phyloP scores from a whole-genome alignment of 2,329 filamentous ascomycete species.

The Graphilbum ipis-grandicollis region DNA sequence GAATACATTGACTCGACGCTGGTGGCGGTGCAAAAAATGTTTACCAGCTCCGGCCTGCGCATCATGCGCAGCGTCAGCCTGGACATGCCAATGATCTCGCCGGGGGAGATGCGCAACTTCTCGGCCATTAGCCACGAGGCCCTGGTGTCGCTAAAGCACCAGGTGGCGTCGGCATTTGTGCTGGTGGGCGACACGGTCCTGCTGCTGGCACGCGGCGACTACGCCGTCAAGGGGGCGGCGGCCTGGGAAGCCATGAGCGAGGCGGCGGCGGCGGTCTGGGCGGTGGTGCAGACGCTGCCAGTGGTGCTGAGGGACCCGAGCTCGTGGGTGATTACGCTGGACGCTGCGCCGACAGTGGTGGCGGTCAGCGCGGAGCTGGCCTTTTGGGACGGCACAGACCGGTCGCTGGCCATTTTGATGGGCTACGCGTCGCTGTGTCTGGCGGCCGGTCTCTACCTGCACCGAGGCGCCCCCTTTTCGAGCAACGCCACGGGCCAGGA shows the following conservation, averaged over 20 bases:
- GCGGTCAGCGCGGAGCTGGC: slow-evolving; percentile 19
- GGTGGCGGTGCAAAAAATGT: slow-evolving; percentile 22
- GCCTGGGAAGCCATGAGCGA: slow-evolving; percentile 8
- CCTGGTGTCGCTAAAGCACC: slow-evolving; percentile 39
- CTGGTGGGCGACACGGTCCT: slow-evolving; percentile 20
- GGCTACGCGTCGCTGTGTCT: slow-evolving; percentile 68
- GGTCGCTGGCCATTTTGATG: slow-evolving; percentile 54
- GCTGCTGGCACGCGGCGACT: slow-evolving; percentile 28
- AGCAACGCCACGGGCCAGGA: slow-evolving; percentile 35
- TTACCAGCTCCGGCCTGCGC: slow-evolving; percentile 24
- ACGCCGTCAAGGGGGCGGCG: slow-evolving; percentile 12
- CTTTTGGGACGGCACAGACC: slow-evolving; percentile 49
- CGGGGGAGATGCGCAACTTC: slow-evolving; percentile 55
- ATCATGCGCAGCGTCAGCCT: slow-evolving; percentile 31
- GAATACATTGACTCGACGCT: no score
- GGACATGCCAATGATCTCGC: slow-evolving; percentile 31
- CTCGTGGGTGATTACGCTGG: slow-evolving; percentile 42
- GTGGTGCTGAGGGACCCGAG: slow-evolving; percentile 25
- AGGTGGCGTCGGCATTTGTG: slow-evolving; percentile 24
- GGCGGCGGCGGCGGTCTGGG: slow-evolving; percentile 9
- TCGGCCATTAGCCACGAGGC: slow-evolving; percentile 61
- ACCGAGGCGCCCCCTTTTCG: slow-evolving; percentile 52
- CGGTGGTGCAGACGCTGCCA: slow-evolving; percentile 16
- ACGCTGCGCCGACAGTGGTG: slow-evolving; percentile 20
- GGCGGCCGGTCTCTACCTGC: slow-evolving; percentile 63